Base-by-base conservation (phyloP, 106 monocot species). In the Vanilla planifolia region DNA sequence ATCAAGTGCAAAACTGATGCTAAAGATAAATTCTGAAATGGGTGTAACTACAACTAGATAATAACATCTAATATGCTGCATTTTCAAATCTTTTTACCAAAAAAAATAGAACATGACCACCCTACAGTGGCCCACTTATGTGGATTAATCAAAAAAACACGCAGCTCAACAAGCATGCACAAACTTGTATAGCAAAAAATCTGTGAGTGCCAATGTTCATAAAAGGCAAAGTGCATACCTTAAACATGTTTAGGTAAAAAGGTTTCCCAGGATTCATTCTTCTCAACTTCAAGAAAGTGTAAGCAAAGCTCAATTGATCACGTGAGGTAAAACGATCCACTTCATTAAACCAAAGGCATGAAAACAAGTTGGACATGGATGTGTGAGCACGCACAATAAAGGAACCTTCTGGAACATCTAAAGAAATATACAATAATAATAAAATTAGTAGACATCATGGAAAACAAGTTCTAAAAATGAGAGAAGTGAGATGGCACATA, bases 261-360 rank as follows among this genome's bases (percentile, higher is more conserved):
- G 53, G 58, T 36, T 73, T 89, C 26, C 37, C 79, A 0, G 89
- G 74, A 70, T 94, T 94, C 75, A 73, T 73, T 65, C 85, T 94
- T 51, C 69, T 72, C 16, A 94, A 67, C 70, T 94, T 94, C 61
- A 89, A 68, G 61, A 69, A 94, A 51, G 93, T 94, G 64, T 94
- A 89, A n/a, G 85, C 82, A 73, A 94, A 94, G 60, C 93, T 94
- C 73, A 94, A 68, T 20, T 94, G 93, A 73, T 94, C 93, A 42
- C 93, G 79, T 3, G 93, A 83, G 3, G 93, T 94, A 73, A 94
- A 94, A 13, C 82, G 79, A 43, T 89, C 67, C 1, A 89, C 93
- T 63, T 94, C 93, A 77, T 89, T 94, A 62, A 85, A 94, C 93
- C 93, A 94, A 70, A 94, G 89, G 34, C 93, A 94, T 32, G 93